Conservation (phyloP, 371 early-diverging fungal genomes). For the Mucor mucedo region DNA sequence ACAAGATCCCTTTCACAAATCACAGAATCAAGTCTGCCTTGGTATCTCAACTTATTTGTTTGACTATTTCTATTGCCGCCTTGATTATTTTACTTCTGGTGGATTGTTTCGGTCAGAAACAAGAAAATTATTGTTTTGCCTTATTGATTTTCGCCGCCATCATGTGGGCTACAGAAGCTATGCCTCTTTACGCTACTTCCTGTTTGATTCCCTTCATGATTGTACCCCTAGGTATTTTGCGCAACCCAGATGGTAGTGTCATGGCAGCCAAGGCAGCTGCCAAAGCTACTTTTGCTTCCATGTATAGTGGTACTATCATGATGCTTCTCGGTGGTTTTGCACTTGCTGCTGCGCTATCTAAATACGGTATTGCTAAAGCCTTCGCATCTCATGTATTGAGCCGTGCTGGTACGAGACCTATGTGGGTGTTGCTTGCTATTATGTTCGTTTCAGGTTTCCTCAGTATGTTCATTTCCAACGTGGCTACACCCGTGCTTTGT, state of each 20-base stretch:
- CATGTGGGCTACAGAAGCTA: conserved; percentile 78
- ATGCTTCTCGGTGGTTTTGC: conserved; percentile 95
- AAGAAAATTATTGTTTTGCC: conserved; percentile 72
- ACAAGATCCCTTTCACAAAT: conserved; percentile 46
- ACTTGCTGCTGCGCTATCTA: conserved; percentile 72
- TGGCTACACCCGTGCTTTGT: conserved; percentile 86
- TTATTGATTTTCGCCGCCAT: conserved; percentile 66
- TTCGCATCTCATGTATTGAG: conserved; percentile 72
- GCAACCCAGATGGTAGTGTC: conserved; percentile 50
- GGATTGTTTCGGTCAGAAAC: conserved; percentile 61
- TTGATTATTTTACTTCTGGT: conserved; percentile 64
- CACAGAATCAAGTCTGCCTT: conserved; percentile 28
- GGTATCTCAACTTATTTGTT: conserved; percentile 32
- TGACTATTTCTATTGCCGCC: conserved; percentile 54
- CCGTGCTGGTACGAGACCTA: conserved; percentile 75
- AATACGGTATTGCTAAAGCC: conserved; percentile 75
- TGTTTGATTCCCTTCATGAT: conserved; percentile 79
- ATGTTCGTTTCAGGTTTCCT: conserved; percentile 80
- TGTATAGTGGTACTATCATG: conserved; percentile 97
- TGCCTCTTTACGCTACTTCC: conserved; percentile 88
- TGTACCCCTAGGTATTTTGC: conserved; percentile 74
- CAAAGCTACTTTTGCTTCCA: conserved; percentile 82
- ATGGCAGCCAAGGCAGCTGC: conserved; percentile 79
- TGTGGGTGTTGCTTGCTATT: conserved; percentile 71
- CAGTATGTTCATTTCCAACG: conserved; percentile 85